Conservation (phyloP, 805 yeast species). For the Cyberlindnera subsufficiens region DNA sequence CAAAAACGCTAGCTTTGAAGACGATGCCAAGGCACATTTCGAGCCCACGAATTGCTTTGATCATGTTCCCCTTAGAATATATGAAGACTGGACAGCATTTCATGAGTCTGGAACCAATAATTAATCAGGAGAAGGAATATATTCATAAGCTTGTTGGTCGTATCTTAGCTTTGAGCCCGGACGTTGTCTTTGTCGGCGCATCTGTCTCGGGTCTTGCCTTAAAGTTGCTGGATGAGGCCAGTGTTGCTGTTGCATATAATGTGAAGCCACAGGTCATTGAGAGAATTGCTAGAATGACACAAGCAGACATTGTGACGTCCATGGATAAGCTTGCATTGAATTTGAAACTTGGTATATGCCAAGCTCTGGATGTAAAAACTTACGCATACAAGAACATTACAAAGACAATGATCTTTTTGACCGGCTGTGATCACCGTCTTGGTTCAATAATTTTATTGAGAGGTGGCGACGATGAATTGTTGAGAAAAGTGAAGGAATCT, state of each 20-base stretch:
- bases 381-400: conserved; percentile 49
- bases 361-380: conserved; percentile 61
- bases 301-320: conserved; percentile 79
- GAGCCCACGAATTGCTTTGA: conserved; percentile 71
- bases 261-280: conserved; percentile 79
- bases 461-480: conserved; percentile 60
- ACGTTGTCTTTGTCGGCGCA: conserved; percentile 70
- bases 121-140: conserved; percentile 85
- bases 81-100: conserved; percentile 70
- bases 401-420: conserved; percentile 72
- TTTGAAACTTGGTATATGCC: conserved; percentile 73
- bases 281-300: conserved; percentile 70
- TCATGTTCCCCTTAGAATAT: conserved; percentile 89
- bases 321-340: conserved; percentile 75
- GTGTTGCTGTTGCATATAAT: conserved; percentile 75
- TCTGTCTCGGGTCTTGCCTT: conserved; percentile 80
- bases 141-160: conserved; percentile 76
- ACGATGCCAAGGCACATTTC: conserved; percentile 61
- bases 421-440: conserved; percentile 64
- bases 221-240: conserved; percentile 61
- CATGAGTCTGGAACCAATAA: conserved; percentile 74
- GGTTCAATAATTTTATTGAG: conserved; percentile 88
- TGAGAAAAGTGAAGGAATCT: conserved; percentile 69
- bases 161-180: conserved; percentile 71
- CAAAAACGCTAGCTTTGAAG: conserved; percentile 76